A percentile compares a stretch with the other conserved stretches of the same genome.
Evolutionary conservation across 371 early-diverging fungal species (phyloP).

Genomic region (Mucor racemosus): DNA sequence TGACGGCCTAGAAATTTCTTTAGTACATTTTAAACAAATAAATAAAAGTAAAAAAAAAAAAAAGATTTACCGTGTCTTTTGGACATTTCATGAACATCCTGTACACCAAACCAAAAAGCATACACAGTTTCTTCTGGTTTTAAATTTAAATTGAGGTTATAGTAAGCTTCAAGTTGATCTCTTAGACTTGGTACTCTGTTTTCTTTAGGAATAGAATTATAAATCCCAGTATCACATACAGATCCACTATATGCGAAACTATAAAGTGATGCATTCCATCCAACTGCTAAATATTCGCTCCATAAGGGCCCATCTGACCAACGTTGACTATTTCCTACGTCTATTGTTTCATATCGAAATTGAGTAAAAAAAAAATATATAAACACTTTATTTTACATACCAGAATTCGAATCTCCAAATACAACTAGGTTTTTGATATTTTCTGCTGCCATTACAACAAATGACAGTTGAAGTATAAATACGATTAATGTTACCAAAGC

Average conservation of each 20-base stretch:
- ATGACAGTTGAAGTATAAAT: neutral
- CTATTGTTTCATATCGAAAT: slow-evolving; percentile 10
- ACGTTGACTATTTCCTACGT: slow-evolving; percentile 43
- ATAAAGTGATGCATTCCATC: slow-evolving; percentile 47
- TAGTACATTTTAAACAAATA: no score
- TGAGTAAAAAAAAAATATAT: no score
- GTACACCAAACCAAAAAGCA: slow-evolving; percentile 53
- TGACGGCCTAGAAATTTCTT: slow-evolving; percentile 11
- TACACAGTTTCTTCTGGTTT: slow-evolving; percentile 49
- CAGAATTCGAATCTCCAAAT: slow-evolving; percentile 57
- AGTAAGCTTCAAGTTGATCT: slow-evolving; percentile 52
- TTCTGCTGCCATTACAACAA: slow-evolving; percentile 11
- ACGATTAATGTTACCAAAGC: no score
- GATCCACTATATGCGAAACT: slow-evolving; percentile 52
- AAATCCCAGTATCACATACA: slow-evolving; percentile 43
- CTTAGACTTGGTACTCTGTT: slow-evolving; percentile 41
- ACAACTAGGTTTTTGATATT: slow-evolving; percentile 44
- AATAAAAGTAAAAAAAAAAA: neutral
- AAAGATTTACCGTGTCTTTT: slow-evolving; percentile 20
- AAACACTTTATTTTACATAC: slow-evolving; percentile 22
- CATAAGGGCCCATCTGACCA: slow-evolving; percentile 52
- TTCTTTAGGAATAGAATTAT: slow-evolving; percentile 21
- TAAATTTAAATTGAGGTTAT: slow-evolving; percentile 33
- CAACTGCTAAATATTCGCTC: slow-evolving; percentile 49
- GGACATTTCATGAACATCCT: slow-evolving; percentile 32